These are phyloP conservation scores for Coriaria nepalensis DNA, from an alignment of 306 rosid genomes.

Conservation along the genomic window DNA sequence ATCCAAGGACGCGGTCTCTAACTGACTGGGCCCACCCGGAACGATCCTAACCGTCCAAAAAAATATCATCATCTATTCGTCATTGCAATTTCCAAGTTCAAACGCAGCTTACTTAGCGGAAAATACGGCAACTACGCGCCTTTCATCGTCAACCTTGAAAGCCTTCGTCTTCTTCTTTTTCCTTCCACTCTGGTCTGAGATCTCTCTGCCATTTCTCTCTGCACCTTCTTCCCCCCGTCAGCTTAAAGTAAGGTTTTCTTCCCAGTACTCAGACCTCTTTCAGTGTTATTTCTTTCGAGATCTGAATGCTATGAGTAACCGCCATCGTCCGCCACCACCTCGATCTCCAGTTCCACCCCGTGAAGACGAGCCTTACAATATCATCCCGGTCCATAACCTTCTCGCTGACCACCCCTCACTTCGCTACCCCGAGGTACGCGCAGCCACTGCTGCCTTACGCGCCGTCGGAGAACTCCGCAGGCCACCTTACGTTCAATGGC, in stretches of 20 bases:
- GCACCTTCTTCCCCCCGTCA: neutral
- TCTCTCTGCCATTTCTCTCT: neutral
- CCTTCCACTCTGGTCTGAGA: neutral
- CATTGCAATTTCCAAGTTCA: no score
- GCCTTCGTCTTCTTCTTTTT: constrained; percentile 12
- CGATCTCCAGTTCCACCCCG: constrained; percentile 25
- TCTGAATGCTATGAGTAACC: constrained; percentile 8
- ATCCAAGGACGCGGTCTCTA: no score
- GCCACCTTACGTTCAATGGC: constrained; percentile 78
- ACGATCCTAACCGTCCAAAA: no score
- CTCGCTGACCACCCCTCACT: constrained; percentile 90
- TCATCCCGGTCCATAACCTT: constrained; percentile 71
- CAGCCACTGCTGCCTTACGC: constrained; percentile 50
- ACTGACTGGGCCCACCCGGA: no score
- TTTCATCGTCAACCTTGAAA: neutral
- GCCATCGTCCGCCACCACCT: constrained; percentile 14
- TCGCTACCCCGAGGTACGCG: constrained; percentile 83
- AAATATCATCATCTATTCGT: no score
- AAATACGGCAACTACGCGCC: no score
- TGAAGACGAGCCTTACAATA: constrained; percentile 57
- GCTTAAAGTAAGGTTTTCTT: no score
- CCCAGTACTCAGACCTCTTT: no score
- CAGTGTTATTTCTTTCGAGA: no score
- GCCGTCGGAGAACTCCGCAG: constrained; percentile 61
- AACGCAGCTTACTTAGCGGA: no score